phyloP scores from a whole-genome alignment of 2,329 filamentous ascomycete species.

The Scolecobasidium constrictum region DNA sequence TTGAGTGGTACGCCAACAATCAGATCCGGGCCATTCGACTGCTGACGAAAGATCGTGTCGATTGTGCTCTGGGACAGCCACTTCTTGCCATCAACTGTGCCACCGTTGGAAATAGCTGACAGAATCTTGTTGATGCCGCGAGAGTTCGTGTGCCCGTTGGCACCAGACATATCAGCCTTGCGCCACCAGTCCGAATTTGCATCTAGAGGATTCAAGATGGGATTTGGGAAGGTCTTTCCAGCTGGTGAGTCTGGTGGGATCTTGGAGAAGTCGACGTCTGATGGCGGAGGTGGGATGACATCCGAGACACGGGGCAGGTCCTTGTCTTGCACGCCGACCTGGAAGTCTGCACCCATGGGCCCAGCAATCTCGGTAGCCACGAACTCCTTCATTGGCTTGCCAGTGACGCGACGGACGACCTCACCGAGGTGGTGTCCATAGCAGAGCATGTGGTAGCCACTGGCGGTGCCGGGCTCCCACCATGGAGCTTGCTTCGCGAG shows the following conservation, averaged over 20 bases:
- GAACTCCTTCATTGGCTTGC: slow-evolving; percentile 33
- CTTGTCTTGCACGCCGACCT: slow-evolving; percentile 31
- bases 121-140: background rate
- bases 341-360: slow-evolving; percentile 36
- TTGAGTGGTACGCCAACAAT: background rate
- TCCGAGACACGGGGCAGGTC: slow-evolving; percentile 28
- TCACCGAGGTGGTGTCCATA: slow-evolving; percentile 35
- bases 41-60: background rate
- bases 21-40: background rate
- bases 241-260: background rate
- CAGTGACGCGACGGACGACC: slow-evolving; percentile 29
- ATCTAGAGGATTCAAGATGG: background rate
- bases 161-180: slow-evolving; percentile 5
- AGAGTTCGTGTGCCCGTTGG: slow-evolving; percentile 13
- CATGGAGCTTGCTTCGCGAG: slow-evolving; percentile 31
- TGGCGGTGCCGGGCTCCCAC: slow-evolving; percentile 33
- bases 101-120: background rate
- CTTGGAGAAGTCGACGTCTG: background rate
- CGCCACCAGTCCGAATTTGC: background rate
- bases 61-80: background rate
- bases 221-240: background rate
- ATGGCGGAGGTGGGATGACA: background rate
- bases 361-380: slow-evolving; percentile 30
- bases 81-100: background rate
- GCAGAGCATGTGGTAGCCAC: slow-evolving; percentile 31